phyloP scores from a whole-genome alignment of 2,329 filamentous ascomycete species.

The Byssothecium circinans region DNA sequence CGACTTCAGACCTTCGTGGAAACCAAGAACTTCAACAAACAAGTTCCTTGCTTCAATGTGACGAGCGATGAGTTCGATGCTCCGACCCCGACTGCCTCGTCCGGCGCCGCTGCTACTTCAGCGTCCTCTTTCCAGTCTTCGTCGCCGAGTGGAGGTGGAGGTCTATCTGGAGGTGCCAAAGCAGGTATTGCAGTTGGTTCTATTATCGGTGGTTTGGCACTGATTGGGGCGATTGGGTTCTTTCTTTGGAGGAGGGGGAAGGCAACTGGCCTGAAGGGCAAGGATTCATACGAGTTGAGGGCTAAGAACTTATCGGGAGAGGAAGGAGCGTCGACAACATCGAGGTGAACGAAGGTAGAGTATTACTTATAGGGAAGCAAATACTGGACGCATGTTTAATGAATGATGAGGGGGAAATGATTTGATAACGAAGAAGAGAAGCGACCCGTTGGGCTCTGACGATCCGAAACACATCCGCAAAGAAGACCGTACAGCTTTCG shows the following conservation, averaged over 20 bases:
- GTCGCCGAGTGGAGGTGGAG: slow-evolving; percentile 7
- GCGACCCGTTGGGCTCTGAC: too few species aligned
- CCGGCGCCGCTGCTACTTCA: slow-evolving; percentile 23
- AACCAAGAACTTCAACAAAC: slow-evolving; percentile 42
- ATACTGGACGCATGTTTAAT: too few species aligned
- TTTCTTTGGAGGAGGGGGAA: slow-evolving; percentile 25
- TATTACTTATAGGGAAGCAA: too few species aligned
- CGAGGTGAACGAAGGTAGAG: too few species aligned
- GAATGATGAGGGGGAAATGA: too few species aligned
- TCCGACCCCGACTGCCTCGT: slow-evolving; percentile 18
- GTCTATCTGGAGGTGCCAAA: slow-evolving; percentile 47
- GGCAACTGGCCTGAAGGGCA: slow-evolving; percentile 19
- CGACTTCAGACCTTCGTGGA: slow-evolving; percentile 42
- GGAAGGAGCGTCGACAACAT: neutral
- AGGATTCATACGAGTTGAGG: slow-evolving; percentile 28
- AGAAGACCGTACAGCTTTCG: too few species aligned
- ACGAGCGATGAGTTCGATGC: slow-evolving; percentile 42
- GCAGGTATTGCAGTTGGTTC: slow-evolving; percentile 47
- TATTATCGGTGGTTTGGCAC: slow-evolving; percentile 25
- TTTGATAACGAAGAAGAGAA: too few species aligned
- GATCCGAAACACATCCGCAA: too few species aligned
- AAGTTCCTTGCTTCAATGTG: slow-evolving; percentile 53
- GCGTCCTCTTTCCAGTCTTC: slow-evolving; percentile 16
- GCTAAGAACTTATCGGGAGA: slow-evolving; percentile 17
- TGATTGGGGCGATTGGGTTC: slow-evolving; percentile 25